These are phyloP conservation scores for Populus deltoides DNA, from an alignment of 345 rosid genomes.

Conservation along the genomic window DNA sequence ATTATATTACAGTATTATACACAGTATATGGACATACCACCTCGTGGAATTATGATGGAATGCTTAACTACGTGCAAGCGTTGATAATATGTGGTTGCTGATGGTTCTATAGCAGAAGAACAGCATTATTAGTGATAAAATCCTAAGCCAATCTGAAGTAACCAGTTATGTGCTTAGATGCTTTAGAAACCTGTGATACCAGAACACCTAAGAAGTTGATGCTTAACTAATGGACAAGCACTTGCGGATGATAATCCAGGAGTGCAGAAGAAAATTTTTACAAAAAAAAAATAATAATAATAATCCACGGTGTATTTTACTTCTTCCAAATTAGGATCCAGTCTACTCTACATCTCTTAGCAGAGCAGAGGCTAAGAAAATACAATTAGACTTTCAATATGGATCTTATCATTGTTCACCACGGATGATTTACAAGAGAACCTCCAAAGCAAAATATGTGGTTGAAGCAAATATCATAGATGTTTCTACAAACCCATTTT, in stretches of 20 bases:
- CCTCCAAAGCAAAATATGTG: not conserved
- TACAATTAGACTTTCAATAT: no score
- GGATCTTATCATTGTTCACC: not conserved
- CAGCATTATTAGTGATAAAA: not conserved
- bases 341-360: not conserved
- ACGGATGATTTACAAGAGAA: not conserved
- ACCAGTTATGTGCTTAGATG: not conserved
- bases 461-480: not conserved
- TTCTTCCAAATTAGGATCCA: not conserved
- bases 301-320: not conserved
- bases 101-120: not conserved
- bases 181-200: not conserved
- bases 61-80: not conserved
- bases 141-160: not conserved
- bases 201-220: not conserved
- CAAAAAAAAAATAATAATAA: no score
- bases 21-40: conserved; percentile 14
- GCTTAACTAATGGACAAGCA: not conserved
- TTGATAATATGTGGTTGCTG: not conserved
- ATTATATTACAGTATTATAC: no score
- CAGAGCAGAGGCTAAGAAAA: not conserved
- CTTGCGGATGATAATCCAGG: not conserved
- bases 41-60: not conserved
- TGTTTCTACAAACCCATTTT: not conserved
- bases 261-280: not conserved